Conservation (phyloP, 768 basidiomycete genomes). For the Leccinum subgranulosum region DNA sequence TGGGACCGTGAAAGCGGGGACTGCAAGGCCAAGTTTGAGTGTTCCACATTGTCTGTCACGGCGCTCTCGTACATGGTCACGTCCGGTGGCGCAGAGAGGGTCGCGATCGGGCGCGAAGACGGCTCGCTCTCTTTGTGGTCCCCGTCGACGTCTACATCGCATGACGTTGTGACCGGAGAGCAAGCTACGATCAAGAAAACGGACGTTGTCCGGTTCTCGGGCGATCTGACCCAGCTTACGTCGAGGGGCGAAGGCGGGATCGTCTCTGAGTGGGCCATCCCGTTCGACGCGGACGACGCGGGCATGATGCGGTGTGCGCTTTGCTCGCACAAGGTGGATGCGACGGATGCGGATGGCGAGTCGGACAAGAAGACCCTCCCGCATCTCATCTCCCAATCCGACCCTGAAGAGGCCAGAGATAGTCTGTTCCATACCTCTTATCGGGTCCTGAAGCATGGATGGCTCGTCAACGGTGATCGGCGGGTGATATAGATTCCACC, state of each 20-base stretch:
- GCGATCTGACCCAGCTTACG: slow-evolving; percentile 1
- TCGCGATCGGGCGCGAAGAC: slow-evolving; percentile 19
- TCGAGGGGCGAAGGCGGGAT: slow-evolving; percentile 6
- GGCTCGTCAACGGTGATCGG: no score
- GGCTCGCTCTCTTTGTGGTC: slow-evolving; percentile 16
- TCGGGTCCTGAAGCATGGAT: no score
- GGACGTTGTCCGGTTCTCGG: slow-evolving; percentile 9
- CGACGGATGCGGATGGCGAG: no score
- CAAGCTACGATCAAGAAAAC: slow-evolving; percentile 6
- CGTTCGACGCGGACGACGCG: slow-evolving; percentile 1
- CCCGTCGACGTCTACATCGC: slow-evolving; percentile 5
- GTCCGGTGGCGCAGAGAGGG: background rate
- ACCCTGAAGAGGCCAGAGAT: no score
- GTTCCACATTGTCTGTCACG: slow-evolving; percentile 10
- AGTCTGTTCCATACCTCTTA: no score
- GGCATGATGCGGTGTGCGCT: background rate
- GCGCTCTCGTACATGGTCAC: slow-evolving; percentile 9
- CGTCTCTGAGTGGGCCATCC: slow-evolving; percentile 5
- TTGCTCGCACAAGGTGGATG: background rate
- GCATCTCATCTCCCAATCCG: no score
- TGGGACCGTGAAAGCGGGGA: slow-evolving; percentile 19
- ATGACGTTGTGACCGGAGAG: background rate
- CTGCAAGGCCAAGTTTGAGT: slow-evolving; percentile 6
- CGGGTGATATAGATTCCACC: no score
- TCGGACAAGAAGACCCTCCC: no score